Conservation (phyloP, 73 alveolate genomes). For the Blepharisma stoltei region DNA sequence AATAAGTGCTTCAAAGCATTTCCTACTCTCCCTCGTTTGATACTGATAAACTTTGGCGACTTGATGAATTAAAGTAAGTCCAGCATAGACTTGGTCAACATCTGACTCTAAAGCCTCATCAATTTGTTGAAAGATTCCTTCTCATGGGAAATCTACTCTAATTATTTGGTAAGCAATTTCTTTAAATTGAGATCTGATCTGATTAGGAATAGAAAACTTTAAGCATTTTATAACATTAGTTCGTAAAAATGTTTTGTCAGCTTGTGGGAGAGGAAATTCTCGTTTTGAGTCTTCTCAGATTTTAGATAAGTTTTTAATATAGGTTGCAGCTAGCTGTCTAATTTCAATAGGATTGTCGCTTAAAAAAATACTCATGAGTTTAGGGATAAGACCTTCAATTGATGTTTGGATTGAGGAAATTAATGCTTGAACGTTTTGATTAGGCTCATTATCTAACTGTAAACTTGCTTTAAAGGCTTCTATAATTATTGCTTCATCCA, state of each 20-base stretch:
- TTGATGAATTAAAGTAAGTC: too few species aligned
- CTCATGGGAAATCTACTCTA: neutral
- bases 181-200: neutral
- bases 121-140: neutral
- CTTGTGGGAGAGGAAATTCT: neutral
- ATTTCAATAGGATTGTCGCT: neutral
- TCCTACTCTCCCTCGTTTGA: slow-evolving; percentile 43
- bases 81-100: too few species aligned
- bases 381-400: neutral
- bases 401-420: neutral
- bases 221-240: neutral
- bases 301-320: neutral
- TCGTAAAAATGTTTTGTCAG: neutral
- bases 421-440: too few species aligned
- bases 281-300: neutral
- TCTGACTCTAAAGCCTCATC: neutral
- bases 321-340: neutral
- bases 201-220: neutral
- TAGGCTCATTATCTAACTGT: too few species aligned
- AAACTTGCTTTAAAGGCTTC: too few species aligned
- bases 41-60: slow-evolving; percentile 31
- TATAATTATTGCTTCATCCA: too few species aligned
- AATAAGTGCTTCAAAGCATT: slow-evolving; percentile 37
- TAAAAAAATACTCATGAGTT: neutral
- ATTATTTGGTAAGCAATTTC: neutral